Evolutionary conservation across 306 rosid genomes (phyloP).

Genomic region (Malus sylvestris): DNA sequence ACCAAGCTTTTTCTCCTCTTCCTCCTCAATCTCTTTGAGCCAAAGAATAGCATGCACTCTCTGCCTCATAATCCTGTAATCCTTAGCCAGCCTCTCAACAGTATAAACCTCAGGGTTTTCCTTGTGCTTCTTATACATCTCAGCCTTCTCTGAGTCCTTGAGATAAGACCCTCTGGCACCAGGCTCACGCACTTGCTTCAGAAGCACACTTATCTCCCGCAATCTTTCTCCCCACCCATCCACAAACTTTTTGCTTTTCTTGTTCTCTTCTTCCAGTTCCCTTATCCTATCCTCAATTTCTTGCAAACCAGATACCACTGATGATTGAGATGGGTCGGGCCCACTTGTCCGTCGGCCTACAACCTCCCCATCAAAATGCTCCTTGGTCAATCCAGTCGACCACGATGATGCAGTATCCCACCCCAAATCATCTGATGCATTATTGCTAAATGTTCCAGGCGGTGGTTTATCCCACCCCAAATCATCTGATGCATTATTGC

Average conservation of each 20-base stretch:
- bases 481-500: not conserved
- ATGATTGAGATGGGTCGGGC: constrained; percentile 9
- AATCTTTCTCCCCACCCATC: constrained; percentile 57
- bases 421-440: not conserved
- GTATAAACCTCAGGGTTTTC: constrained; percentile 68
- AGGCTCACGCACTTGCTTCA: constrained; percentile 79
- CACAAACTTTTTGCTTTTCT: constrained; percentile 32
- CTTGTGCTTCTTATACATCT: constrained; percentile 74
- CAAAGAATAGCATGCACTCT: constrained; percentile 95
- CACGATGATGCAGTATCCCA: constrained; percentile 25
- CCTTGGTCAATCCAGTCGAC: constrained; percentile 64
- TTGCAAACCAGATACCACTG: constrained; percentile 32
- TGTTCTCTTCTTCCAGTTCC: constrained; percentile 49
- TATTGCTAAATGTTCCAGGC: not conserved
- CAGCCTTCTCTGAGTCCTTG: constrained; percentile 81
- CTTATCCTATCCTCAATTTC: constrained; percentile 47
- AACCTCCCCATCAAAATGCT: constrained; percentile 74
- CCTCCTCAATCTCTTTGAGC: constrained; percentile 84
- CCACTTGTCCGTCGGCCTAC: constrained; percentile 18
- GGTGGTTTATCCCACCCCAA: not conserved
- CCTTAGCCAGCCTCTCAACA: constrained; percentile 71
- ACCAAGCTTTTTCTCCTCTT: constrained; percentile 76
- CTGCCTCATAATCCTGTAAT: constrained; percentile 91
- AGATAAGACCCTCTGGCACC: constrained; percentile 86
- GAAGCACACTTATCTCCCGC: constrained; percentile 37